Base-by-base conservation (phyloP, 2,329 filamentous ascomycete species). In the Colletotrichum theobromicola region DNA sequence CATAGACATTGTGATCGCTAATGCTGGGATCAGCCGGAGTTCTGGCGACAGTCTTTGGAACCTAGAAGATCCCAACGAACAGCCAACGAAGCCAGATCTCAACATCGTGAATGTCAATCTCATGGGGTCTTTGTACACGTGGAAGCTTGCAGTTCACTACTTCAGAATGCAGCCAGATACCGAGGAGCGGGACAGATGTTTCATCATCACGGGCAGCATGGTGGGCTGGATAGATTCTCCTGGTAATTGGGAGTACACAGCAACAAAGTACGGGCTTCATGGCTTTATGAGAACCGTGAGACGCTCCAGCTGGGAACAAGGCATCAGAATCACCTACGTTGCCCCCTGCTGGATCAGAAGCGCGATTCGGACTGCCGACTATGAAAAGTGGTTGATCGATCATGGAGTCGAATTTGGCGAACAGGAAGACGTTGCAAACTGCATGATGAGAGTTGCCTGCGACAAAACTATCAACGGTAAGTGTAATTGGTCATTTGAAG, bases 171-270 rank as follows among this genome's bases (percentile, higher is more conserved):
- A 85, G 37, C 84, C 85, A 0, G 82, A 84, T 18, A 80, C 75
- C 0, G 77, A 81, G 1, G 81, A 83, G 1, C 79, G 83, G 8
- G 87, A 89, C 71, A 83, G 87, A 2, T 87, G 87, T 70, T 84
- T 90, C 46, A 86, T 89, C 62, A 85, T 89, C 26, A 88, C 85
- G 1, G 85, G 85, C 5, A 87, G 85, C 69, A 83, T 89, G 78
- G 86, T 86, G 1, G 85, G 83, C 0, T 89, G 84, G 78, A 84
- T 88, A 61, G 88, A 89, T 73, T 84, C 83, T 9, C 84, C 84
- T 28, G 83, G 84, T 18, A 83, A 83, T 46, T 82, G 81, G 77
- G 80, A 84, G 74, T 86, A 87, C 72, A 87, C 84, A 16, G 81
- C 81, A 50, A 87, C 83, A 8, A 87, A 87, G 76, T 87, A 84